These are phyloP conservation scores for Parasitella parasitica DNA, from an alignment of 371 early-diverging fungal genomes.

Conservation along the genomic window DNA sequence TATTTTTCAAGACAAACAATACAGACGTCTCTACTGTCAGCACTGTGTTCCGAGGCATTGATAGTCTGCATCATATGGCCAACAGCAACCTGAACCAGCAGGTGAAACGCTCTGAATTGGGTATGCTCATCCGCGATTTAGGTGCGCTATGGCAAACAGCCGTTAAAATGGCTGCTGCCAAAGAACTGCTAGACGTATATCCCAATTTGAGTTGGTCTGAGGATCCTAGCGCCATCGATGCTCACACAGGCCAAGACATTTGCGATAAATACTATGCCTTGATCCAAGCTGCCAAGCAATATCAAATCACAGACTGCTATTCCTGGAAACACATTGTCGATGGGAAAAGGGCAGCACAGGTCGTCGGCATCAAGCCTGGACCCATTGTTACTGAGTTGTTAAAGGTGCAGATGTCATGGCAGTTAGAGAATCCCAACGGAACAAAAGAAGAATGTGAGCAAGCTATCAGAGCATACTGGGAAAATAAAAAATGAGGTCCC, in stretches of 20 bases:
- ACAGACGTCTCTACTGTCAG: constrained; percentile 40
- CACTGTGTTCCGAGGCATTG: constrained; percentile 45
- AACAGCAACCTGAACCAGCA: constrained; percentile 14
- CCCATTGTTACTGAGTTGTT: constrained; percentile 58
- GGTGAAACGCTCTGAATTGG: constrained; percentile 36
- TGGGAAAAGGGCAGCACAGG: constrained; percentile 58
- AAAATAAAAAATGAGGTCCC: constrained; percentile 6
- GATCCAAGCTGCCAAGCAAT: constrained; percentile 29
- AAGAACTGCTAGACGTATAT: constrained; percentile 43
- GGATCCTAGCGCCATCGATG: constrained; percentile 9
- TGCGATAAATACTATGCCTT: constrained; percentile 41
- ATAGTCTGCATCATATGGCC: constrained; percentile 17
- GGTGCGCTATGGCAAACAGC: constrained; percentile 64
- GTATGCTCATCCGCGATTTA: constrained; percentile 57
- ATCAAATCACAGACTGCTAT: constrained; percentile 56
- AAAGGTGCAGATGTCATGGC: constrained; percentile 70
- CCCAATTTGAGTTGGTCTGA: constrained; percentile 12
- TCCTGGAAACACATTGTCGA: constrained; percentile 64
- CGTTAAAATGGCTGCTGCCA: constrained; percentile 56
- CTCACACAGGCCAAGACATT: constrained; percentile 6
- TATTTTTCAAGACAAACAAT: constrained; percentile 24
- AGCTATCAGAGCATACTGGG: constrained; percentile 40
- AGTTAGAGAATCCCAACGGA: constrained; percentile 66
- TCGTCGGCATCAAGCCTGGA: constrained; percentile 68
- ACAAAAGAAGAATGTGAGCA: constrained; percentile 57